Evolutionary conservation across 1,284 basidiomycete genomes (phyloP).

Genomic region (Crucibulum cyathiforme): DNA sequence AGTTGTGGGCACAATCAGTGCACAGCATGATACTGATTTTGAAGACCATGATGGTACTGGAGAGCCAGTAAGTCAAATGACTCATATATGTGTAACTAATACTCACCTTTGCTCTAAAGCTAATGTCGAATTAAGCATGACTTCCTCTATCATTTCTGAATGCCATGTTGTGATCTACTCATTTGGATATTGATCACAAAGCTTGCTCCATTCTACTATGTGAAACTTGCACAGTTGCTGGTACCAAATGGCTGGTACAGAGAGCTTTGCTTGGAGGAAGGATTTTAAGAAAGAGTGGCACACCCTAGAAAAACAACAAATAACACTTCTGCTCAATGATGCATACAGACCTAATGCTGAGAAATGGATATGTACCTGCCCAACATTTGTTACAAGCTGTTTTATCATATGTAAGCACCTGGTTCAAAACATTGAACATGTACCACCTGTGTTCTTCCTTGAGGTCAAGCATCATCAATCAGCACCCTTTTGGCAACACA

Average conservation of each 20-base stretch:
- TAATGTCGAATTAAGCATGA: constrained; percentile 25
- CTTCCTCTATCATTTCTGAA: constrained; percentile 8
- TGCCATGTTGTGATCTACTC: constrained; percentile 20
- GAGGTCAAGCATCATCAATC: constrained; percentile 17
- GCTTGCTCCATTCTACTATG: constrained; percentile 14
- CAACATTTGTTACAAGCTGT: constrained; percentile 16
- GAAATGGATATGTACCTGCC: constrained; percentile 27
- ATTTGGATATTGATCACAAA: constrained; percentile 15
- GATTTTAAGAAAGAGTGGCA: constrained; percentile 18
- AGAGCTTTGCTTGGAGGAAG: constrained; percentile 16
- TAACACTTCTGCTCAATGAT: constrained; percentile 8
- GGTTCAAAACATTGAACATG: constrained; percentile 20
- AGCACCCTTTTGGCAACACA: constrained; percentile 22
- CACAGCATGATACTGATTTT: constrained; percentile 10
- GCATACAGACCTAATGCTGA: constrained; percentile 11
- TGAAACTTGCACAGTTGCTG: constrained; percentile 10
- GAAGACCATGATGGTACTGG: constrained; percentile 20
- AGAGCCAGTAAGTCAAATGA: constrained; percentile 17
- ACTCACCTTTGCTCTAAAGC: constrained; percentile 9
- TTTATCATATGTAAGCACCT: constrained; percentile 34
- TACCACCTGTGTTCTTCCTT: constrained; percentile 26
- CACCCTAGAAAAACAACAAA: constrained; percentile 6
- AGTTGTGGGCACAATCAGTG: constrained; percentile 11
- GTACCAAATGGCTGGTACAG: constrained; percentile 13
- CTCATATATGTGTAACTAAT: not conserved